Conservation (phyloP, 2,329 filamentous ascomycete genomes). For the Fusarium sp. region DNA sequence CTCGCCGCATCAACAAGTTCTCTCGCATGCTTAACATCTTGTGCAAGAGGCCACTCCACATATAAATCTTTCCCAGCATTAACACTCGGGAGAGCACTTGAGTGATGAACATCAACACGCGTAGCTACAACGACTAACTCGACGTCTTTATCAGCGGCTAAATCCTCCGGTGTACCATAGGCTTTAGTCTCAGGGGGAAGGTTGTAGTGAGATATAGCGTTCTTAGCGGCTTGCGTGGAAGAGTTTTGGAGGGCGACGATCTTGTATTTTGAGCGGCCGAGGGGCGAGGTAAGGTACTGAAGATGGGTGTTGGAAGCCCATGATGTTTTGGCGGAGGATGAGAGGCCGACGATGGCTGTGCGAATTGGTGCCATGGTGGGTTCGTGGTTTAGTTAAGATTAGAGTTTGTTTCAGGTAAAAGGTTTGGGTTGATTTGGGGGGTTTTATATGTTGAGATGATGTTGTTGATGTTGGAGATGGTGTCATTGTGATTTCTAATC, state of each 20-base stretch:
- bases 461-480: not conserved
- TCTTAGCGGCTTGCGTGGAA: conserved; percentile 56
- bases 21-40: conserved; percentile 54
- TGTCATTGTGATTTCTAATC: conserved; percentile 25
- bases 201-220: conserved; percentile 57
- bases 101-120: conserved; percentile 64
- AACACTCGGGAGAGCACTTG: conserved; percentile 59
- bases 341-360: conserved; percentile 69
- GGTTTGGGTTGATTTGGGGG: not conserved
- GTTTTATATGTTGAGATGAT: not conserved
- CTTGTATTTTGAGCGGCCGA: conserved; percentile 56
- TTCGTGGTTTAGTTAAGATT: not conserved
- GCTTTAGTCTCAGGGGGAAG: conserved; percentile 57
- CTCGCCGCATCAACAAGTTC: conserved; percentile 55
- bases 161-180: conserved; percentile 61
- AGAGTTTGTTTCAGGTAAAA: not conserved
- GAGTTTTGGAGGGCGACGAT: conserved; percentile 67
- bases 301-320: conserved; percentile 70
- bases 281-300: conserved; percentile 66
- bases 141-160: conserved; percentile 62
- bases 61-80: conserved; percentile 64
- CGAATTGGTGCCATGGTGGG: conserved; percentile 62
- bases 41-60: conserved; percentile 69
- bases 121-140: conserved; percentile 68
- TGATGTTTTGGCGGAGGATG: conserved; percentile 60